Evolutionary conservation across 805 yeast genomes (phyloP), one percentile per base, ranked within the genome.

Genomic region (Yarrowia yakushimensis): DNA sequence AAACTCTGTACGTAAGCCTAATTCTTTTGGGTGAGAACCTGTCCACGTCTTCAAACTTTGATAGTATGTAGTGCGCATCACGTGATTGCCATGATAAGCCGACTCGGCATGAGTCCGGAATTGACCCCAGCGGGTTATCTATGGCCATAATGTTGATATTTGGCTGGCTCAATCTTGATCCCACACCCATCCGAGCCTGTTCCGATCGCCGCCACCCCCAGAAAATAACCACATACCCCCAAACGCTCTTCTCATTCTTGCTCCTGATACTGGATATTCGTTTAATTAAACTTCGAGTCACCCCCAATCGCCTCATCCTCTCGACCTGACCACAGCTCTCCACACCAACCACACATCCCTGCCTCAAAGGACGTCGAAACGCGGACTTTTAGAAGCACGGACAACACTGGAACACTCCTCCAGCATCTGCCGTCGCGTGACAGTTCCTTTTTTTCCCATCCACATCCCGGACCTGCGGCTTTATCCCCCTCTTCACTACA

Each of bases 11-110:
- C 23, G 43, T 52, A 52, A 52, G 59, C 59, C 37, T 36, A 22
- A 10, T 50, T 52, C 17, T 15, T 33, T 36, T 23, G 43, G 43
- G 43, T 25, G 10, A 25, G 23, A 31, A 25, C 43, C 23, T 2
- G 59, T 36, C 59, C 59, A 52, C 59, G 59, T 52, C 43, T 52
- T 12, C 31, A 25, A 52, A 52, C 59, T 27, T 52, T 52, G 59
- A 52, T 52, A 52, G 59, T 36, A 52, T 52, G 59, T 52, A 52
- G 43, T 25, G 25, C 42, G 22, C 59, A 18, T 52, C 59, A 52
- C 59, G 59, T 52, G 59, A 52, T 3, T 15, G 13, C 25, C 17
- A 17, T 52, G 59, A 52, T 52, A 52, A 52, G 59, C 59, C 59
- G 59, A 52, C 39, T 52, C 59, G 59, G 59, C 59, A 52, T 52